phyloP scores from a whole-genome alignment of 768 basidiomycete species.

The Fomitopsis pulvina region DNA sequence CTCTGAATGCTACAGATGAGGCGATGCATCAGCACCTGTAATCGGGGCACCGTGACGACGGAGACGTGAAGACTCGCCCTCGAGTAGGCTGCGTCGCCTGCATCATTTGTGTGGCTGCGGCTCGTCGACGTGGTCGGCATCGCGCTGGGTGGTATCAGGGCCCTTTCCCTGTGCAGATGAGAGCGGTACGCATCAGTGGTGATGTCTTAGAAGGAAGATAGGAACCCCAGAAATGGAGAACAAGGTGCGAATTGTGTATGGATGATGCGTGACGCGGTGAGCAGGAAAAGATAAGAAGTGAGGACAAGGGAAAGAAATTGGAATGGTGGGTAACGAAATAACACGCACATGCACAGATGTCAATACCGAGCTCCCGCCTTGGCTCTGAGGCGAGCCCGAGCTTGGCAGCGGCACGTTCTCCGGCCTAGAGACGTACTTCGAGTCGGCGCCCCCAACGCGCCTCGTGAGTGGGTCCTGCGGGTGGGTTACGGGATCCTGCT shows the following conservation, averaged over 20 bases:
- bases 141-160: constrained; percentile 1
- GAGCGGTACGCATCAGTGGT: too few species aligned
- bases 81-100: constrained; percentile 10
- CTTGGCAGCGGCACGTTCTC: not conserved
- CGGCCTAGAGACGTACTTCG: not conserved
- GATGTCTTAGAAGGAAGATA: too few species aligned
- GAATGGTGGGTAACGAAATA: too few species aligned
- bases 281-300: too few species aligned
- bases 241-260: too few species aligned
- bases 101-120: constrained; percentile 10
- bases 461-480: constrained; percentile 2
- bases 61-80: too few species aligned
- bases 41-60: too few species aligned
- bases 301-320: too few species aligned
- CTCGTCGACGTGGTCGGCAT: constrained; percentile 8
- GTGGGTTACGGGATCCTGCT: constrained; percentile 1
- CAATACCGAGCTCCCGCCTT: constrained; percentile 1
- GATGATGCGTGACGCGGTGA: too few species aligned
- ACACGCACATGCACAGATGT: constrained; percentile 9
- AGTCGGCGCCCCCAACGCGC: constrained; percentile 1
- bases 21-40: too few species aligned
- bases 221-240: too few species aligned
- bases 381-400: not conserved
- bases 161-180: not conserved
- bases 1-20: too few species aligned